Conservation (phyloP, 2,329 filamentous ascomycete genomes). For the Didymella pinodella region DNA sequence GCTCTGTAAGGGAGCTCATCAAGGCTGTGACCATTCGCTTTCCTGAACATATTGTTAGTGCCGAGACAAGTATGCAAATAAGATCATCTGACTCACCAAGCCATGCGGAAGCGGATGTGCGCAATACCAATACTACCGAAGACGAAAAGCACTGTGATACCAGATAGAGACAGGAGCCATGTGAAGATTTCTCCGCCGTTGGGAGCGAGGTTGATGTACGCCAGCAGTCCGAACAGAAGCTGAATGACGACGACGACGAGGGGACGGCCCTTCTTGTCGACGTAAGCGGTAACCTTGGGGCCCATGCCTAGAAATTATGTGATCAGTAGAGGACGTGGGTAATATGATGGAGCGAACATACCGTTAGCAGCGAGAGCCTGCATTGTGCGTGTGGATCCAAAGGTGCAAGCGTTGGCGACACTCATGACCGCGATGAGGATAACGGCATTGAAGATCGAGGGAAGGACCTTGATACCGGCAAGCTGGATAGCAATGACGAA, state of each 20-base stretch:
- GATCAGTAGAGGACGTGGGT: slow-evolving; percentile 3
- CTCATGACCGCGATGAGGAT: slow-evolving; percentile 67
- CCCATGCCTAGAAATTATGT: slow-evolving; percentile 62
- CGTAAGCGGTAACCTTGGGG: slow-evolving; percentile 76
- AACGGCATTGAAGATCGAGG: slow-evolving; percentile 71
- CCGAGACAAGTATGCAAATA: neutral
- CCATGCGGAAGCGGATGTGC: slow-evolving; percentile 83
- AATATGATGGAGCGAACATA: slow-evolving; percentile 2
- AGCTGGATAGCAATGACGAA: slow-evolving; percentile 71
- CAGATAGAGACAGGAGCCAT: slow-evolving; percentile 80
- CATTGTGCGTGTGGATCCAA: slow-evolving; percentile 63
- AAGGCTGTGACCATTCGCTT: slow-evolving; percentile 40
- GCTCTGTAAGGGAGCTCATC: slow-evolving; percentile 52
- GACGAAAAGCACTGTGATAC: slow-evolving; percentile 75
- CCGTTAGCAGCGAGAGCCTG: slow-evolving; percentile 58
- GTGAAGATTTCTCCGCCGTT: slow-evolving; percentile 70
- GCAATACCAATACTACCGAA: slow-evolving; percentile 84
- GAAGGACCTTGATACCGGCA: slow-evolving; percentile 66
- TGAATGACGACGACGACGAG: slow-evolving; percentile 75
- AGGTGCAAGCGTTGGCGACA: slow-evolving; percentile 66
- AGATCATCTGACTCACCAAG: slow-evolving; percentile 32
- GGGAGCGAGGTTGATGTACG: slow-evolving; percentile 69
- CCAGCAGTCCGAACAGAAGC: slow-evolving; percentile 72
- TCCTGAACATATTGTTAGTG: slow-evolving; percentile 5
- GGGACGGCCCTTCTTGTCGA: slow-evolving; percentile 81